Evolutionary conservation across 2,329 filamentous ascomycete genomes (phyloP).

Genomic region (Venturia oleaginea): DNA sequence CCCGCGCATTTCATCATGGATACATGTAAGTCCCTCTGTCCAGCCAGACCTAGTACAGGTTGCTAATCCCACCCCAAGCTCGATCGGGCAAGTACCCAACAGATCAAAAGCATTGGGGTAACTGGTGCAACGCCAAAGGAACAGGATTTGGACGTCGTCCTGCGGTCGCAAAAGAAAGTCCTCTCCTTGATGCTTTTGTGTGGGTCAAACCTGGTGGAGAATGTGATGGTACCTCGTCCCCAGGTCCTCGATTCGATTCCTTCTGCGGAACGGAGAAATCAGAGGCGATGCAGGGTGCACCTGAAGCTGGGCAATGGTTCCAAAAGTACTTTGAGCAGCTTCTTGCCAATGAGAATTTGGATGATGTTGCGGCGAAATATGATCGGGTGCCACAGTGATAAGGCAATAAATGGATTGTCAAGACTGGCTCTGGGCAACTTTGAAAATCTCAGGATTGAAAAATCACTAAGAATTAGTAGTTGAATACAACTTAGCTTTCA

Average conservation of each 20-base stretch:
- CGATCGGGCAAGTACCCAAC: constrained; percentile 54
- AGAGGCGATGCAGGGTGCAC: constrained; percentile 54
- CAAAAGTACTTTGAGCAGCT: constrained; percentile 34
- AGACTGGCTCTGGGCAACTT: background rate
- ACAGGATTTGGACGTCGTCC: constrained; percentile 59
- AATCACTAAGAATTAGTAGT: background rate
- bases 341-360: constrained; percentile 27
- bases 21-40: constrained; percentile 21
- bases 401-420: background rate
- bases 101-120: constrained; percentile 47
- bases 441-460: too few species aligned
- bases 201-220: constrained; percentile 61
- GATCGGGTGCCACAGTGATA: background rate
- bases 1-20: constrained; percentile 49
- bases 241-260: constrained; percentile 43
- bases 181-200: constrained; percentile 55
- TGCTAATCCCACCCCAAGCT: constrained; percentile 13
- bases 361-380: background rate
- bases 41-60: background rate
- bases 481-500: background rate
- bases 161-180: constrained; percentile 50
- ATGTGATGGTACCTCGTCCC: constrained; percentile 37
- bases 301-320: constrained; percentile 63
- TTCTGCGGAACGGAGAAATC: constrained; percentile 39
- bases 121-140: constrained; percentile 59